A percentile compares a stretch with the other conserved stretches of the same genome.
Conservation (phyloP, 805 yeast genomes). For the Cephaloascus fragrans region DNA sequence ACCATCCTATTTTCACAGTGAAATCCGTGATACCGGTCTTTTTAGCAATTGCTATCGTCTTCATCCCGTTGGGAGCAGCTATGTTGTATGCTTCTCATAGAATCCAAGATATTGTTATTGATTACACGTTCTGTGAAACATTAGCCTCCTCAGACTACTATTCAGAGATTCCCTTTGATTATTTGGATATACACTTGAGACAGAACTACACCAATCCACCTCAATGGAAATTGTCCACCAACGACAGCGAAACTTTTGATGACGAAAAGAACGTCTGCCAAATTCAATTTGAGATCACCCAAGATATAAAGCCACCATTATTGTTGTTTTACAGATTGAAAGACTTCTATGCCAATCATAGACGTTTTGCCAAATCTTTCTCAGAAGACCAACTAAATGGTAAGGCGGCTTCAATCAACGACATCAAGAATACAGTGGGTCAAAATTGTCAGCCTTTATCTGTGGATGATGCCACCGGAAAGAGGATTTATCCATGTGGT, state of each 20-base stretch:
- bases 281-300: constrained; percentile 27
- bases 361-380: constrained; percentile 31
- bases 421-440: constrained; percentile 30
- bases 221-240: constrained; percentile 26
- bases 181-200: constrained; percentile 26
- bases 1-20: constrained; percentile 34
- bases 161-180: constrained; percentile 25
- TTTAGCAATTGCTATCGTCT: constrained; percentile 24
- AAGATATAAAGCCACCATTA: constrained; percentile 24
- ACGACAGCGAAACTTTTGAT: constrained; percentile 32
- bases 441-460: constrained; percentile 34
- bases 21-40: constrained; percentile 30
- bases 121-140: constrained; percentile 29
- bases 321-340: constrained; percentile 30
- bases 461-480: constrained; percentile 26
- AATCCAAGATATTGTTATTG: constrained; percentile 28
- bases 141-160: constrained; percentile 21
- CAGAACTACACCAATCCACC: constrained; percentile 11
- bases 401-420: constrained; percentile 20
- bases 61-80: constrained; percentile 34
- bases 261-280: constrained; percentile 39
- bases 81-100: constrained; percentile 34
- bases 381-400: constrained; percentile 34
- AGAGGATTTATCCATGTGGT: constrained; percentile 70
- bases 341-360: constrained; percentile 31